A percentile compares a stretch with the other conserved stretches of the same genome.
Evolutionary conservation across 345 rosid species (phyloP).

Genomic region (Gossypium longicalyx): DNA sequence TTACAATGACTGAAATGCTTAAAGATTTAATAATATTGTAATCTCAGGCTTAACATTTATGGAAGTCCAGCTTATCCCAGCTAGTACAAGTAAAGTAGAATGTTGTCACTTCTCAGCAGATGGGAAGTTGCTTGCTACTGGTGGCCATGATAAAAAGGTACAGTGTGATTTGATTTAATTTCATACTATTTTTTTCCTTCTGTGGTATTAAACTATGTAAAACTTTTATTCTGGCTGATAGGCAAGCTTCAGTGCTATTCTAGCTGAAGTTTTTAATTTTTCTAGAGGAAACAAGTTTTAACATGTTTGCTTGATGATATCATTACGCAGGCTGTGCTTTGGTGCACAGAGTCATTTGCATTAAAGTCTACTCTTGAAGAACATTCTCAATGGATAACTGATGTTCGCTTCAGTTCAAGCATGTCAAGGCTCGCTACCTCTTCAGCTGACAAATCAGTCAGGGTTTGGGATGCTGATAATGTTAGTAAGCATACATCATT

Average conservation of each 20-base stretch:
- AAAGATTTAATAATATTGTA: not conserved
- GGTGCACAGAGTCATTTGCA: constrained; percentile 55
- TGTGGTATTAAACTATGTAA: not conserved
- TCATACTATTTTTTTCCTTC: not conserved
- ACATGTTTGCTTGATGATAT: constrained; percentile 11
- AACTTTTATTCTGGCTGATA: not conserved
- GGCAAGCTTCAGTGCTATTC: constrained; percentile 3
- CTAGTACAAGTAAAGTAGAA: constrained; percentile 44
- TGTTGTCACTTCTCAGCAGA: constrained; percentile 68
- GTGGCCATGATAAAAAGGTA: constrained; percentile 67
- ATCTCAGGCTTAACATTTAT: constrained; percentile 42
- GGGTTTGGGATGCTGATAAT: constrained; percentile 66
- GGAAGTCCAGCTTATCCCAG: constrained; percentile 38
- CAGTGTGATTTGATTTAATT: constrained; percentile 7
- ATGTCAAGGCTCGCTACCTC: constrained; percentile 58
- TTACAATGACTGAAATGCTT: not conserved
- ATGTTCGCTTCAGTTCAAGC: constrained; percentile 64
- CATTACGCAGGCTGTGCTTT: constrained; percentile 46
- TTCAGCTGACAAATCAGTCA: constrained; percentile 65
- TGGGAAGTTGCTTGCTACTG: constrained; percentile 68
- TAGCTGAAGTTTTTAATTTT: not conserved
- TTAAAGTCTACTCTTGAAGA: constrained; percentile 51
- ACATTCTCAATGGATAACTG: constrained; percentile 56
- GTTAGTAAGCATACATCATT: constrained; percentile 30
- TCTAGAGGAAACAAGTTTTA: not conserved